Evolutionary conservation across 2,329 filamentous ascomycete genomes (phyloP).

Genomic region (Pseudocercospora eumusae): DNA sequence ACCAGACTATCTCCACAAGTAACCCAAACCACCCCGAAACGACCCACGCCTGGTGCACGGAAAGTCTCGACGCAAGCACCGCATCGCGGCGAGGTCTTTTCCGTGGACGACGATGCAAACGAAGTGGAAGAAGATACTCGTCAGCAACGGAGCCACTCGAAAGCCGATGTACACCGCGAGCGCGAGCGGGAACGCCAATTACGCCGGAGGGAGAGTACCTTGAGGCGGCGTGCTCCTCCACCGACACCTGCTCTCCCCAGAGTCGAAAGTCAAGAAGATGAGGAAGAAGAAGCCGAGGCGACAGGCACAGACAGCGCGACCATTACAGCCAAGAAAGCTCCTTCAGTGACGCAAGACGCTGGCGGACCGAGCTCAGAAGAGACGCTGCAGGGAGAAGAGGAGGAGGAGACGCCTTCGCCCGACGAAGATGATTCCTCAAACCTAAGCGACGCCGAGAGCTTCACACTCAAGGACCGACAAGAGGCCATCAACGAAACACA

Average conservation of each 20-base stretch:
- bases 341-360: slow-evolving; percentile 22
- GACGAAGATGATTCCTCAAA: slow-evolving; percentile 67
- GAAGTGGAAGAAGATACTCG: slow-evolving; percentile 74
- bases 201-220: slow-evolving; percentile 54
- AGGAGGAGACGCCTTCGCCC: slow-evolving; percentile 41
- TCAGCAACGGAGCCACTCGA: slow-evolving; percentile 39
- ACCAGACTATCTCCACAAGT: slow-evolving; percentile 26
- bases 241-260: slow-evolving; percentile 51
- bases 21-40: slow-evolving; percentile 54
- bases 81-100: slow-evolving; percentile 82
- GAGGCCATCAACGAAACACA: slow-evolving; percentile 98
- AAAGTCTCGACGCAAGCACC: slow-evolving; percentile 73
- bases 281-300: slow-evolving; percentile 46
- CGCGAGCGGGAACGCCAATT: slow-evolving; percentile 40
- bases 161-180: slow-evolving; percentile 24
- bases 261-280: slow-evolving; percentile 53
- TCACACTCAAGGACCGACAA: slow-evolving; percentile 94
- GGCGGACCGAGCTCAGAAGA: slow-evolving; percentile 41
- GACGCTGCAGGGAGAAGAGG: slow-evolving; percentile 44
- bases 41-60: slow-evolving; percentile 71
- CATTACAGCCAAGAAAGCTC: slow-evolving; percentile 7
- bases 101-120: slow-evolving; percentile 80
- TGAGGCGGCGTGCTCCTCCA: slow-evolving; percentile 52
- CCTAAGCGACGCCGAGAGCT: slow-evolving; percentile 91
- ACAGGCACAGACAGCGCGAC: slow-evolving; percentile 31